These are phyloP conservation scores for Luffa aegyptiaca DNA, from an alignment of 306 rosid species.

Conservation along the genomic window DNA sequence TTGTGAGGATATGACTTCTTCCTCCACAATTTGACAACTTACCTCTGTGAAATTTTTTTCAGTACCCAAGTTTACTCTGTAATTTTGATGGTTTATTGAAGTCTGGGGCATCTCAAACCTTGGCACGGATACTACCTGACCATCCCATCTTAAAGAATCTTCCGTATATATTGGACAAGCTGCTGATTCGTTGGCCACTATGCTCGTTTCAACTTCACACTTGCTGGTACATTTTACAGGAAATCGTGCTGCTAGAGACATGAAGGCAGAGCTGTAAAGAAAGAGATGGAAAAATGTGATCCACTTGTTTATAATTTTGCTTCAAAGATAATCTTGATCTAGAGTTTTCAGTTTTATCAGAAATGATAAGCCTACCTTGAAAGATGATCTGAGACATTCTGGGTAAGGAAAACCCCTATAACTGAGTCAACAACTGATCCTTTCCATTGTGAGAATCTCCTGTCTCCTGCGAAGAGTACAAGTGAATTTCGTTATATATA, in stretches of 20 bases:
- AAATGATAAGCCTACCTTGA: slow-evolving; percentile 52
- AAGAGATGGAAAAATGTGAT: slow-evolving; percentile 8
- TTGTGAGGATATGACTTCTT: slow-evolving; percentile 65
- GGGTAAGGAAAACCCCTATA: slow-evolving; percentile 88
- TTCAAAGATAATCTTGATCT: not conserved
- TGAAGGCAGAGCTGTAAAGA: slow-evolving; percentile 88
- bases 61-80: slow-evolving; percentile 20
- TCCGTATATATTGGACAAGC: slow-evolving; percentile 28
- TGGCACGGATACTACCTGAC: slow-evolving; percentile 26
- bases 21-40: slow-evolving; percentile 38
- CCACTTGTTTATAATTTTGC: not conserved
- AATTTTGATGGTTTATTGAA: slow-evolving; percentile 28
- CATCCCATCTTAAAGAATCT: slow-evolving; percentile 31
- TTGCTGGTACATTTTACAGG: slow-evolving; percentile 36
- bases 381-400: slow-evolving; percentile 94
- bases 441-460: slow-evolving; percentile 92
- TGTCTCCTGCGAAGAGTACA: slow-evolving; percentile 59
- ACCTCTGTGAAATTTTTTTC: slow-evolving; percentile 17
- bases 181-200: slow-evolving; percentile 35
- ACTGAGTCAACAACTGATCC: slow-evolving; percentile 97
- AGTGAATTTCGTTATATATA: not conserved
- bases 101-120: slow-evolving; percentile 24
- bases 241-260: slow-evolving; percentile 80
- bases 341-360: not conserved
- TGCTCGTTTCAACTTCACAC: slow-evolving; percentile 21